These are phyloP conservation scores for Bipolaris bicolor DNA, from an alignment of 2,329 filamentous ascomycete genomes.

Conservation along the genomic window DNA sequence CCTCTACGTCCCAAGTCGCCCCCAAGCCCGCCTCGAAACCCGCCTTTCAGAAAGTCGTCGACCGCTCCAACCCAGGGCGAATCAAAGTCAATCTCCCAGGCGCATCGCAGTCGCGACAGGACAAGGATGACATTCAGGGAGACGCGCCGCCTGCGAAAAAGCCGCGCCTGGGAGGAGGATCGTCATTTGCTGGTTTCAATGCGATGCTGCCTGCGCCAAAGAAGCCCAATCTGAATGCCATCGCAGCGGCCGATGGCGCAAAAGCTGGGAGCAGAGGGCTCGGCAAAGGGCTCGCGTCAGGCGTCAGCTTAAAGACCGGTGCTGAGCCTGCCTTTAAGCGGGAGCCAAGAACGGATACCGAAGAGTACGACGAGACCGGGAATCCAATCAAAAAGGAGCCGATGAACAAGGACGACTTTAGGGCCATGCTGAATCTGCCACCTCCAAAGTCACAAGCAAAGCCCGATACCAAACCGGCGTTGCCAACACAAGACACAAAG, in stretches of 20 bases:
- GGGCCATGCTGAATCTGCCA: slow-evolving; percentile 45
- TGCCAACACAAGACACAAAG: slow-evolving; percentile 44
- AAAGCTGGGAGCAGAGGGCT: slow-evolving; percentile 40
- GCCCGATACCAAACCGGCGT: slow-evolving; percentile 36
- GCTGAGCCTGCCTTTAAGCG: slow-evolving; percentile 81
- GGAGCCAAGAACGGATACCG: slow-evolving; percentile 52
- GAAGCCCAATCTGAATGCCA: slow-evolving; percentile 45
- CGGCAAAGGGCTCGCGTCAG: slow-evolving; percentile 55
- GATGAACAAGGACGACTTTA: slow-evolving; percentile 40
- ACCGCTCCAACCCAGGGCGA: slow-evolving; percentile 80
- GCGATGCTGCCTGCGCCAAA: slow-evolving; percentile 87
- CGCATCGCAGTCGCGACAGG: slow-evolving; percentile 51
- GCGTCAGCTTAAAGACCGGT: slow-evolving; percentile 81
- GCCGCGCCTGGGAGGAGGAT: slow-evolving; percentile 65
- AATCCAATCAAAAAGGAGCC: slow-evolving; percentile 38
- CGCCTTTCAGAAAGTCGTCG: slow-evolving; percentile 78
- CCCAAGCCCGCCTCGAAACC: slow-evolving; percentile 60
- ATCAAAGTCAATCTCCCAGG: slow-evolving; percentile 80
- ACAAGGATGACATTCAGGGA: slow-evolving; percentile 51
- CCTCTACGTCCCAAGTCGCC: slow-evolving; percentile 41
- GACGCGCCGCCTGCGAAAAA: slow-evolving; percentile 69
- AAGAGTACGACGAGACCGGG: slow-evolving; percentile 46
- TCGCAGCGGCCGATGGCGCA: slow-evolving; percentile 33
- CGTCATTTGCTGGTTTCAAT: slow-evolving; percentile 81
- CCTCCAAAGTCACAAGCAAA: slow-evolving; percentile 33